A percentile compares a stretch with the other conserved stretches of the same genome.
Evolutionary conservation across 176 grass and related monocot species (phyloP).

Genomic region (Avena eriantha): DNA sequence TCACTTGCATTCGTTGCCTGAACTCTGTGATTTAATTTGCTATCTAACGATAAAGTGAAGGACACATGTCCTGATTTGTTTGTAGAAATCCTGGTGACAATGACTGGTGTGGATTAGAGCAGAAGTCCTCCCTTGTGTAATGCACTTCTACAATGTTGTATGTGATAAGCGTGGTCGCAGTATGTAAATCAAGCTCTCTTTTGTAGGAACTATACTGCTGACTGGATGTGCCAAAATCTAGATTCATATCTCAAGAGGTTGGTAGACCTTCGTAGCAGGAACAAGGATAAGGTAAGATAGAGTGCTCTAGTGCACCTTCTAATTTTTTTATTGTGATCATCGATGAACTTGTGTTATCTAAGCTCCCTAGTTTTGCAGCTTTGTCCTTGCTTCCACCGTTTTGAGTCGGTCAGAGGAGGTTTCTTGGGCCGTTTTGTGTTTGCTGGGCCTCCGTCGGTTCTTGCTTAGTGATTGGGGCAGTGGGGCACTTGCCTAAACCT

Average conservation of each 20-base stretch:
- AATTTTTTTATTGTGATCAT: background rate
- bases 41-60: conserved; percentile 59
- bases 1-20: conserved; percentile 45
- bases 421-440: too few species aligned
- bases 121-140: conserved; percentile 78
- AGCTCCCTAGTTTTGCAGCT: too few species aligned
- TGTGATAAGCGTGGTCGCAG: conserved; percentile 47
- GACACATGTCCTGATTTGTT: conserved; percentile 60
- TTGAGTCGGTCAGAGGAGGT: too few species aligned
- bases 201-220: conserved; percentile 53
- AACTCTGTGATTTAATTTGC: conserved; percentile 54
- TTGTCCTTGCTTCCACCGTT: too few species aligned
- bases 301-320: background rate
- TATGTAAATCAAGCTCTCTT: conserved; percentile 78
- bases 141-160: conserved; percentile 61
- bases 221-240: conserved; percentile 54
- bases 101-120: conserved; percentile 68
- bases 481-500: too few species aligned
- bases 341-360: conserved; percentile 32
- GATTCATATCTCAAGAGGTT: conserved; percentile 70
- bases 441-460: too few species aligned
- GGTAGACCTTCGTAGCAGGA: conserved; percentile 63
- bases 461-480: too few species aligned
- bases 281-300: conserved; percentile 17
- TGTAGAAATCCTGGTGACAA: conserved; percentile 67